Percentiles rank a stretch among this genome's conserved stretches.
Evolutionary conservation across 169 alveolate species (phyloP).

Genomic region (Plasmodium blacklocki): DNA sequence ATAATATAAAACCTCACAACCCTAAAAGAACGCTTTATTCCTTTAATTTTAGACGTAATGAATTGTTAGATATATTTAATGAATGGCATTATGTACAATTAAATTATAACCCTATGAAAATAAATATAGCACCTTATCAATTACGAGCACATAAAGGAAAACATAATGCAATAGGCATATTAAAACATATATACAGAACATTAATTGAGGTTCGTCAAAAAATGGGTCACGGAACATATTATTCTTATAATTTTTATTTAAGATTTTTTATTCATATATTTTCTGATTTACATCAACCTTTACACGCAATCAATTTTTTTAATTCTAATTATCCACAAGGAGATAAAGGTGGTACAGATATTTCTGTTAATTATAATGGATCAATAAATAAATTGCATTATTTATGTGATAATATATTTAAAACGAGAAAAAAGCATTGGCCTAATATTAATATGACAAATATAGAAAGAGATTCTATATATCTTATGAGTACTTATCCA

Average conservation of each 20-base stretch:
- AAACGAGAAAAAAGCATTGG: slow-evolving; percentile 33
- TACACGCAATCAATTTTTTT: slow-evolving; percentile 80
- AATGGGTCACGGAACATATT: slow-evolving; percentile 18
- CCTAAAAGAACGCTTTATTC: background rate
- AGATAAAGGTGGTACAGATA: slow-evolving; percentile 85
- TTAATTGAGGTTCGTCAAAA: slow-evolving; percentile 9
- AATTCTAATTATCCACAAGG: slow-evolving; percentile 82
- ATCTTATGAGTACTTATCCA: slow-evolving; percentile 22
- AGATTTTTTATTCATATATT: slow-evolving; percentile 86
- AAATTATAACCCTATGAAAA: slow-evolving; percentile 30
- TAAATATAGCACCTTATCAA: background rate
- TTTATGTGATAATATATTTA: slow-evolving; percentile 41
- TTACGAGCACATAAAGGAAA: slow-evolving; percentile 43
- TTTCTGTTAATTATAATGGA: slow-evolving; percentile 6
- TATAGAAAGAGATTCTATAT: background rate
- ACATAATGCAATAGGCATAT: slow-evolving; percentile 32
- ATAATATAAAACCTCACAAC: slow-evolving; percentile 12
- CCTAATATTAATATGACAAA: background rate
- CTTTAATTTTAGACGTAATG: slow-evolving; percentile 8
- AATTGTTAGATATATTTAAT: slow-evolving; percentile 42
- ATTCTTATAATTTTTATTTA: slow-evolving; percentile 71
- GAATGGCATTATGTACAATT: slow-evolving; percentile 44
- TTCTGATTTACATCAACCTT: slow-evolving; percentile 90
- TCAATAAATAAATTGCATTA: slow-evolving; percentile 16
- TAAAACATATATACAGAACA: slow-evolving; percentile 25